Evolutionary conservation across 805 yeast genomes (phyloP).

Genomic region (Yueomyces sp.): DNA sequence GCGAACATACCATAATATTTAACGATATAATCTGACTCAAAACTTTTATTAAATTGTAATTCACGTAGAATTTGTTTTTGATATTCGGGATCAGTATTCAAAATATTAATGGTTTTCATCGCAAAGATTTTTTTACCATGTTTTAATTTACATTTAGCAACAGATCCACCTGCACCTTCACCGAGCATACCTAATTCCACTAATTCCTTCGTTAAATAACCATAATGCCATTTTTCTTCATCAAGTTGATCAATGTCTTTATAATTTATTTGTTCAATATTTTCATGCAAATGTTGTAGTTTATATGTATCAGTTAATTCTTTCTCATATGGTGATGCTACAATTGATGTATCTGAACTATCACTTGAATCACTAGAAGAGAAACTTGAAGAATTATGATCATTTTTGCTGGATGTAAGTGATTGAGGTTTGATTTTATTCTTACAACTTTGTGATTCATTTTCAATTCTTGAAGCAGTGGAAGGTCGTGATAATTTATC

Average conservation of each 20-base stretch:
- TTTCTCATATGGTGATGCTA: not conserved
- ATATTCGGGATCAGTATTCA: slow-evolving; percentile 56
- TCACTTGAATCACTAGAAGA: not conserved
- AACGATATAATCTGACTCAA: slow-evolving; percentile 75
- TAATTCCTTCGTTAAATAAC: slow-evolving; percentile 41
- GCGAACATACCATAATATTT: slow-evolving; percentile 86
- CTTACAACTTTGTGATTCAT: not conserved
- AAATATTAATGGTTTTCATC: slow-evolving; percentile 39
- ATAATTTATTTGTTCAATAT: not conserved
- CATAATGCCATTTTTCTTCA: slow-evolving; percentile 61
- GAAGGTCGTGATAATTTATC: not conserved
- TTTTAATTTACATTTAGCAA: slow-evolving; percentile 57
- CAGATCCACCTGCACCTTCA: slow-evolving; percentile 92
- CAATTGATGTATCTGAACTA: not conserved
- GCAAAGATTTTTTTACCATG: slow-evolving; percentile 64
- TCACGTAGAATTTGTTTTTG: slow-evolving; percentile 88
- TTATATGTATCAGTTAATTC: not conserved
- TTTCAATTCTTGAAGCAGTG: not conserved
- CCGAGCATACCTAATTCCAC: slow-evolving; percentile 63
- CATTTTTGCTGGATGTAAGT: not conserved
- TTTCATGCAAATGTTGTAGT: not conserved
- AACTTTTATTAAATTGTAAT: slow-evolving; percentile 72
- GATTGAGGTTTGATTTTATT: not conserved
- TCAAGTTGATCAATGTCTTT: slow-evolving; percentile 43
- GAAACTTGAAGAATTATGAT: not conserved